Conservation (phyloP, 2,329 filamentous ascomycete species). For the Bipolaris bicolor region DNA sequence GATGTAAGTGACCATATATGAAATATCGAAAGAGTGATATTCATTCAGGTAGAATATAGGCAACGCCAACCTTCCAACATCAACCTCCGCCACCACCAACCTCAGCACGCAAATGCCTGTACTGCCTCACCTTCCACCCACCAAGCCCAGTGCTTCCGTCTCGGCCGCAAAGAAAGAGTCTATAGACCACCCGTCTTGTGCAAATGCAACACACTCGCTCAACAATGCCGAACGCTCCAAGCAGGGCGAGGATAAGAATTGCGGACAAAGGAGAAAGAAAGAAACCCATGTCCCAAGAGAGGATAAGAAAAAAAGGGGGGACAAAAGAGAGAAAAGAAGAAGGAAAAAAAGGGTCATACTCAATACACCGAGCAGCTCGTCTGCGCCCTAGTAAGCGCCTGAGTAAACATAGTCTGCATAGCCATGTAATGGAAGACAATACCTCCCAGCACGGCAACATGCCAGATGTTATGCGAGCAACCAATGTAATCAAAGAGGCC, state of each 20-base stretch:
- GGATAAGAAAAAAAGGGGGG: neutral
- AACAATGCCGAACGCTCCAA: constrained; percentile 10
- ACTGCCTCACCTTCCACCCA: neutral
- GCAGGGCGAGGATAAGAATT: neutral
- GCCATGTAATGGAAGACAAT: constrained; percentile 97
- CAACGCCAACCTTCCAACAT: neutral
- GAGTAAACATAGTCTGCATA: constrained; percentile 91
- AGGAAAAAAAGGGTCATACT: neutral
- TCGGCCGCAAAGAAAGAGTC: neutral
- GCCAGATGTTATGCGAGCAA: constrained; percentile 97
- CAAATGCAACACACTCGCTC: constrained; percentile 12
- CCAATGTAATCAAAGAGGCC: constrained; percentile 95
- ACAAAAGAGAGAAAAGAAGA: neutral
- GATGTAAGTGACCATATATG: neutral
- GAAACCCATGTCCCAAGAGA: neutral
- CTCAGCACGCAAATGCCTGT: neutral
- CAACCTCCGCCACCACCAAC: neutral
- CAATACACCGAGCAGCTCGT: constrained; percentile 44
- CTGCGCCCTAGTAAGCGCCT: constrained; percentile 50
- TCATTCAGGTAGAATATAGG: neutral
- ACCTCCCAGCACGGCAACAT: constrained; percentile 88
- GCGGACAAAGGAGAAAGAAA: neutral
- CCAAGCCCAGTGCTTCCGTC: neutral
- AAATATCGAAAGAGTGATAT: neutral
- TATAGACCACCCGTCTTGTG: constrained; percentile 1